These are phyloP conservation scores for Cyclotella choctawhatcheeana DNA, from an alignment of 108 stramenopile genomes.

Conservation along the genomic window DNA sequence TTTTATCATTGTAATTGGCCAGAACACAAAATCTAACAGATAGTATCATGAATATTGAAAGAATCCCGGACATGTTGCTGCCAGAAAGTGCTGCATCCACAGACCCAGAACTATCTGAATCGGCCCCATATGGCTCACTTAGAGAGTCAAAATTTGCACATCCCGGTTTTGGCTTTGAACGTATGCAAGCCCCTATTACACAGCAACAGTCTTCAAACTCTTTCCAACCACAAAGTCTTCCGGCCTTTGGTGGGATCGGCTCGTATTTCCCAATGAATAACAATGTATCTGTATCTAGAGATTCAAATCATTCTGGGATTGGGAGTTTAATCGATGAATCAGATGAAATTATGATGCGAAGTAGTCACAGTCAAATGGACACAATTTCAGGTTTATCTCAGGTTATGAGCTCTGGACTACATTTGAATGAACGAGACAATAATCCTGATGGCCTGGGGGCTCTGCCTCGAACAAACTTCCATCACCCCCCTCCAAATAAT, in stretches of 20 bases:
- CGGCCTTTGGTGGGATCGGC: constrained; percentile 5
- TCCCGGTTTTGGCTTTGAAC: constrained; percentile 19
- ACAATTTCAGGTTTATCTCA: constrained; percentile 10
- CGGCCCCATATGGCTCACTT: constrained; percentile 39
- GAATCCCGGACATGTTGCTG: constrained; percentile 42
- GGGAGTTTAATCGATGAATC: constrained; percentile 33
- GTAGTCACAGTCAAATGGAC: constrained; percentile 7
- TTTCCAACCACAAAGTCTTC: constrained; percentile 39
- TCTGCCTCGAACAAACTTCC: neutral
- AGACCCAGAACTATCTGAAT: constrained; percentile 15
- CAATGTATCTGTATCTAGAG: constrained; percentile 13
- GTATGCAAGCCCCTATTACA: neutral
- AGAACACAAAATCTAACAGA: neutral
- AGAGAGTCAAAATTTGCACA: constrained; percentile 39
- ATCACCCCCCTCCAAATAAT: neutral
- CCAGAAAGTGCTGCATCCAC: constrained; percentile 36
- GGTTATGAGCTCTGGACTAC: constrained; percentile 1
- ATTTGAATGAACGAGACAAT: constrained; percentile 9
- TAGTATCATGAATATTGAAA: neutral
- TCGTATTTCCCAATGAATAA: constrained; percentile 1
- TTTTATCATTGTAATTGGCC: neutral
- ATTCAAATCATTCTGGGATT: constrained; percentile 15
- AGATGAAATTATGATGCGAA: neutral
- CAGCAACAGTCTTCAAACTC: neutral
- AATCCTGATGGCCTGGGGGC: neutral